These are phyloP conservation scores for Fistulinella prunicolor DNA, from an alignment of 768 basidiomycete species.

Conservation along the genomic window DNA sequence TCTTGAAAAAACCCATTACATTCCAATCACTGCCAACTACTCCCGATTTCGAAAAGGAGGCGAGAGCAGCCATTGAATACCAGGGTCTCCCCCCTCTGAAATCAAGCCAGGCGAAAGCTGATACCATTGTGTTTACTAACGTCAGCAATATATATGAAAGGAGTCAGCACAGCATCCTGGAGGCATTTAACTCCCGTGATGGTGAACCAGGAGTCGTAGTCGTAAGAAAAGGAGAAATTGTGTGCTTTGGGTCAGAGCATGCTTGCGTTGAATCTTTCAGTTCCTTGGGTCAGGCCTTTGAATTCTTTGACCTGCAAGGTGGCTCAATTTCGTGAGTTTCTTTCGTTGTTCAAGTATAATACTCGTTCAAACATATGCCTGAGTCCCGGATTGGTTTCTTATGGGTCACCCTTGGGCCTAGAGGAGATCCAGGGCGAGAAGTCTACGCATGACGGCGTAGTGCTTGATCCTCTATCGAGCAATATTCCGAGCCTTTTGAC, in stretches of 20 bases:
- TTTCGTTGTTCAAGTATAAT: constrained; percentile 3
- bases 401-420: constrained; percentile 46
- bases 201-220: constrained; percentile 41
- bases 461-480: constrained; percentile 41
- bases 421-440: constrained; percentile 53
- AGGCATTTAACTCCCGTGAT: constrained; percentile 16
- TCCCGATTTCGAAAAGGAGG: constrained; percentile 65
- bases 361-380: constrained; percentile 9
- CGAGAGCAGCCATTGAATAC: constrained; percentile 54
- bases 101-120: constrained; percentile 36
- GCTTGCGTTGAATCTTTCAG: constrained; percentile 22
- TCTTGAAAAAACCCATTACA: constrained; percentile 49
- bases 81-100: constrained; percentile 70
- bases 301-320: constrained; percentile 57
- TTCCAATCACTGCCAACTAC: constrained; percentile 52
- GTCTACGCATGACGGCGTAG: constrained; percentile 56
- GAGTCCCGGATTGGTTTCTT: constrained; percentile 46
- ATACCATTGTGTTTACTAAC: constrained; percentile 59
- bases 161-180: constrained; percentile 22
- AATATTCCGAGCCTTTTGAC: constrained; percentile 35
- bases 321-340: constrained; percentile 53
- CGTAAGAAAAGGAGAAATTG: constrained; percentile 50
- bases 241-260: constrained; percentile 44
- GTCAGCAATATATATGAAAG: constrained; percentile 51
- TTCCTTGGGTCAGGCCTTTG: constrained; percentile 23